A percentile compares a stretch with the other conserved stretches of the same genome.
Conservation (phyloP, 306 rosid species). For the Amphicarpaea edgeworthii region DNA sequence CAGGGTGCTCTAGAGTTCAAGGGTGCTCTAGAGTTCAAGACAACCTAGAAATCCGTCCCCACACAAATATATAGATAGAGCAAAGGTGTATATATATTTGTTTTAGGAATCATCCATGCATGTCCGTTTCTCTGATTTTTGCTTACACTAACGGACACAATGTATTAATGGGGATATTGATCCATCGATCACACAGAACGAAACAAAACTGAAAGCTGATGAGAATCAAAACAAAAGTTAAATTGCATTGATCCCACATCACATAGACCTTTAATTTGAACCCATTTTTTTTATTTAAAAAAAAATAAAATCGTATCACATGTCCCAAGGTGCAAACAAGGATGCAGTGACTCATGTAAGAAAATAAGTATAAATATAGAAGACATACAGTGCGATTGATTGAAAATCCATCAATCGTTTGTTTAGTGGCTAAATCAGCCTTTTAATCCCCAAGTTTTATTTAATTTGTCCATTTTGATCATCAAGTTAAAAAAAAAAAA, state of each 20-base stretch:
- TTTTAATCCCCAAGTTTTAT: no score
- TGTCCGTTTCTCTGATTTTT: constrained; percentile 34
- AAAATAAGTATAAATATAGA: no score
- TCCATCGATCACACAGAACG: constrained; percentile 34
- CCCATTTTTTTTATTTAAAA: neutral
- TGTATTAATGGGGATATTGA: constrained; percentile 46
- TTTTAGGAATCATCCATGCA: constrained; percentile 6
- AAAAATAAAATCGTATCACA: constrained; percentile 16
- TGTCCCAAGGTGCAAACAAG: neutral
- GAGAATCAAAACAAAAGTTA: constrained; percentile 29
- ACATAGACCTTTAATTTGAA: neutral
- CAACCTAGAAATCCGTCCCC: neutral
- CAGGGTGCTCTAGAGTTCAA: neutral
- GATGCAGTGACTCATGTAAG: neutral
- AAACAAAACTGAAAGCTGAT: constrained; percentile 47
- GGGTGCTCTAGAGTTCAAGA: neutral
- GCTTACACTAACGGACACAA: constrained; percentile 45
- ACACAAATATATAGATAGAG: neutral
- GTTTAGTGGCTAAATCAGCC: no score
- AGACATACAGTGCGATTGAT: no score
- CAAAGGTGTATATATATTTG: constrained; percentile 3
- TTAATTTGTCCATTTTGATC: no score
- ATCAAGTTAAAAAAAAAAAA: no score
- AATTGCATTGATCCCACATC: constrained; percentile 25
- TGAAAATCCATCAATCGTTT: no score